Evolutionary conservation across 2,329 filamentous ascomycete genomes (phyloP), one percentile per base, ranked within the genome.

Genomic region (Ambrosiella xylebori): DNA sequence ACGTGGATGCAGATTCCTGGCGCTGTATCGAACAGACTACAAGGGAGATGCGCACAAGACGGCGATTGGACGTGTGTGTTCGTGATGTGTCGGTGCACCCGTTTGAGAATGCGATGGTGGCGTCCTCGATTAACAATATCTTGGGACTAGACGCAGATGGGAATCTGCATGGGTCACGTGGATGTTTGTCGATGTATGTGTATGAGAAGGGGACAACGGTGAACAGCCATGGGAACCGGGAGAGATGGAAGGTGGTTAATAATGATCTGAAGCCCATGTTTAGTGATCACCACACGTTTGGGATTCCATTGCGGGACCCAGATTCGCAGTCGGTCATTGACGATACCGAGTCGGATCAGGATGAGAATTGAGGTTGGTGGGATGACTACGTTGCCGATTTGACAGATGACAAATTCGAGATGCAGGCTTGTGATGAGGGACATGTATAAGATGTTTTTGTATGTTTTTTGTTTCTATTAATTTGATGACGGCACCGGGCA

Each of bases 1-100:
- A 97, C 66, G 90, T 96, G 6, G 77, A 79, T 49, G 71, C 76
- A 61, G 82, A 85, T 1, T 94, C 39, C 7, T 13, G 7, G 88
- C 0, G 73, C 74, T 60, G 76, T 81, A 62, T 78, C 80, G 8
- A 73, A 27, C 11, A n/a, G 11, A 17, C 44, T 13, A 15, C 19
- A 5, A 15, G 9, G 83, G 44, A 36, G 11, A 6, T 40, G 27
- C 17, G n/a, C 39, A 5, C 37, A 13, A 13, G 9, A 17, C 36
- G 36, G 40, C 38, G 73, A 8, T 91, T 86, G 85, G 78, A 78
- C 62, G 88, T 88, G 0, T 87, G 87, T 63, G 87, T 95, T 17
- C 76, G 90, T 39, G 90, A 96, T 73, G 88, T 86, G 19, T 88
- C 85, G 66, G 95, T 90, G 90, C 89, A 95, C 71, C 90, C 90